Percentiles rank a stretch among this genome's conserved stretches.
phyloP scores from a whole-genome alignment of 1,284 basidiomycete genomes.

The Tremellales sp. region DNA sequence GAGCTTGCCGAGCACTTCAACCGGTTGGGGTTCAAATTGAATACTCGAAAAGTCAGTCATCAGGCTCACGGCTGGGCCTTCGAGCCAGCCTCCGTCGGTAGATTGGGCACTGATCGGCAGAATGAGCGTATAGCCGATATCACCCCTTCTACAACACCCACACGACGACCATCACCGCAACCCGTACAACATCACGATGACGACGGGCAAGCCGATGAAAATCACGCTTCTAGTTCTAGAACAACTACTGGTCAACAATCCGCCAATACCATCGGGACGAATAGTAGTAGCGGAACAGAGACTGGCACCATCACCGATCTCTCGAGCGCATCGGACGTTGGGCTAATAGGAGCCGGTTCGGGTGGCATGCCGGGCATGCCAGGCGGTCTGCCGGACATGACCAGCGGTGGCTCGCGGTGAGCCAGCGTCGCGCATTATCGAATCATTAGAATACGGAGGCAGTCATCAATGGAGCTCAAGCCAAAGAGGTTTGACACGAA shows the following conservation, averaged over 20 bases:
- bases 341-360: not conserved
- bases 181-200: not conserved
- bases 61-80: too few species aligned
- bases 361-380: not conserved
- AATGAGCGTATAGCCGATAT: not conserved
- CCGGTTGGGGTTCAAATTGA: slow-evolving; percentile 44
- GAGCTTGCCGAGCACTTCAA: slow-evolving; percentile 42
- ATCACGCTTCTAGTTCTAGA: not conserved
- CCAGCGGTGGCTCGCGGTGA: too few species aligned
- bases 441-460: too few species aligned
- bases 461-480: too few species aligned
- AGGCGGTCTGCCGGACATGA: not conserved
- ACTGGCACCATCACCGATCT: not conserved
- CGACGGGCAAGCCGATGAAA: not conserved
- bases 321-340: not conserved
- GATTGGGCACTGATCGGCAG: too few species aligned
- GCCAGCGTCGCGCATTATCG: too few species aligned
- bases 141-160: not conserved
- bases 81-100: too few species aligned
- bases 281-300: not conserved
- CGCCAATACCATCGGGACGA: too few species aligned
- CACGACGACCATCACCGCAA: not conserved
- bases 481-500: too few species aligned
- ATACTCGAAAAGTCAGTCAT: slow-evolving; percentile 41
- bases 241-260: not conserved